These are phyloP conservation scores for Wickerhamomyces xylosicus DNA, from an alignment of 805 yeast genomes.

Conservation along the genomic window DNA sequence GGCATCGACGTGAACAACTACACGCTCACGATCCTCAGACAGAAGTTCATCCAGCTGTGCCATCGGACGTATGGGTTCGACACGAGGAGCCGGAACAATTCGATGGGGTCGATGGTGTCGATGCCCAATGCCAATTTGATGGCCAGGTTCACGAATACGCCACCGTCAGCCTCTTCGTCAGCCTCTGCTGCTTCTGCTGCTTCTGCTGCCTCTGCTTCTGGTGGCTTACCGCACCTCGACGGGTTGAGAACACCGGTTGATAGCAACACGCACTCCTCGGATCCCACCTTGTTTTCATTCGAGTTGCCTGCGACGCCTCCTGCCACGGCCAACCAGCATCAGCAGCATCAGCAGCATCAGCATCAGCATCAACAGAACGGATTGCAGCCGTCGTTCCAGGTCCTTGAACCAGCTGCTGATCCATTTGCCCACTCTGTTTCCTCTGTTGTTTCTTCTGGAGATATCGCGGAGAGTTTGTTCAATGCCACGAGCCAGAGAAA, in stretches of 20 bases:
- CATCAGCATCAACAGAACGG: slow-evolving; percentile 1
- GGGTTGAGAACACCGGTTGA: no score
- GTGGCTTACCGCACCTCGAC: no score
- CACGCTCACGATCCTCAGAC: slow-evolving; percentile 28
- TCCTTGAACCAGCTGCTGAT: not conserved
- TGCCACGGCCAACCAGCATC: slow-evolving; percentile 2
- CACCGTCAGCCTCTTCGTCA: not conserved
- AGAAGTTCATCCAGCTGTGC: slow-evolving; percentile 22
- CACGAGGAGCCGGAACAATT: not conserved
- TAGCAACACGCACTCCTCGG: no score
- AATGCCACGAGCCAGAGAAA: slow-evolving; percentile 41
- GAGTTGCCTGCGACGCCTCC: slow-evolving; percentile 12
- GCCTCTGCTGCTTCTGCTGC: not conserved
- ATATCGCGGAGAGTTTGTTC: slow-evolving; percentile 17
- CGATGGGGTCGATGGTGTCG: slow-evolving; percentile 4
- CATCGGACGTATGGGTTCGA: slow-evolving; percentile 2
- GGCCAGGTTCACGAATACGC: slow-evolving; percentile 8
- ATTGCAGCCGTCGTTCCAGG: not conserved
- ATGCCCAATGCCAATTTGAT: slow-evolving; percentile 15
- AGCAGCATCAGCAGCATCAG: slow-evolving; percentile 2
- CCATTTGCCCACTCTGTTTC: no score
- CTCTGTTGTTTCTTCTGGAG: slow-evolving; percentile 5
- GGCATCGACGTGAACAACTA: slow-evolving; percentile 29
- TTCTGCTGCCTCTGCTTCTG: not conserved
- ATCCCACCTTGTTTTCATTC: slow-evolving; percentile 12